phyloP scores from a whole-genome alignment of 768 basidiomycete genomes.

The Boletus patriciae region DNA sequence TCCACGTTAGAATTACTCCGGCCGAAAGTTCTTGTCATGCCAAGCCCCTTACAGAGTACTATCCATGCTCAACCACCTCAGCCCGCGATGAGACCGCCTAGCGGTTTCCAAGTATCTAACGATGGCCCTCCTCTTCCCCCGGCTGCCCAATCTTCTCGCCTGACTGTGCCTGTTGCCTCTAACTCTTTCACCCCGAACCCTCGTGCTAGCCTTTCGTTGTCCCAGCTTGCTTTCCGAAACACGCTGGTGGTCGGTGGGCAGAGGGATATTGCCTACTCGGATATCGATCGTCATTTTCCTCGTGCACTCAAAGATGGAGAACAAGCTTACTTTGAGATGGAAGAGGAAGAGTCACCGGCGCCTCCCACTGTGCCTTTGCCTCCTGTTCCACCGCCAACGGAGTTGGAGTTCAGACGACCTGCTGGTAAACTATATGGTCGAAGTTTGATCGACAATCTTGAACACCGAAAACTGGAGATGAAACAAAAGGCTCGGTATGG shows the following conservation, averaged over 20 bases:
- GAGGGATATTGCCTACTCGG: constrained; percentile 59
- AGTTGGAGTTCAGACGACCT: constrained; percentile 44
- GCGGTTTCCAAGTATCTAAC: constrained; percentile 61
- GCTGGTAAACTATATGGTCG: constrained; percentile 85
- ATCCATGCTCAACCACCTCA: constrained; percentile 36
- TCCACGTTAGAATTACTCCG: constrained; percentile 79
- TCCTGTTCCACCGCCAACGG: constrained; percentile 33
- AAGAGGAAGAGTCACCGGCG: constrained; percentile 37
- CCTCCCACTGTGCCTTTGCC: constrained; percentile 33
- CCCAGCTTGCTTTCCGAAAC: constrained; percentile 85
- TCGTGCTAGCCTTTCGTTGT: constrained; percentile 66
- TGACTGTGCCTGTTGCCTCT: constrained; percentile 46
- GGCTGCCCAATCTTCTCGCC: constrained; percentile 60
- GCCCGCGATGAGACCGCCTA: constrained; percentile 38
- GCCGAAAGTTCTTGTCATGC: constrained; percentile 94
- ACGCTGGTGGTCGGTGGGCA: constrained; percentile 70
- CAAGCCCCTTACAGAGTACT: constrained; percentile 71
- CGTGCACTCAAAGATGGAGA: constrained; percentile 79
- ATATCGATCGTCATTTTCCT: constrained; percentile 61
- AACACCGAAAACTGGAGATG: constrained; percentile 79
- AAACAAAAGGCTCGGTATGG: constrained; percentile 78
- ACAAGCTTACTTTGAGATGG: constrained; percentile 55
- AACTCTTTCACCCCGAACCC: constrained; percentile 80
- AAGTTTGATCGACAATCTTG: constrained; percentile 89
- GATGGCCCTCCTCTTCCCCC: constrained; percentile 73